Evolutionary conservation across 768 basidiomycete genomes (phyloP), one percentile per base, ranked within the genome.

Genomic region (Lactifluus piperatus): DNA sequence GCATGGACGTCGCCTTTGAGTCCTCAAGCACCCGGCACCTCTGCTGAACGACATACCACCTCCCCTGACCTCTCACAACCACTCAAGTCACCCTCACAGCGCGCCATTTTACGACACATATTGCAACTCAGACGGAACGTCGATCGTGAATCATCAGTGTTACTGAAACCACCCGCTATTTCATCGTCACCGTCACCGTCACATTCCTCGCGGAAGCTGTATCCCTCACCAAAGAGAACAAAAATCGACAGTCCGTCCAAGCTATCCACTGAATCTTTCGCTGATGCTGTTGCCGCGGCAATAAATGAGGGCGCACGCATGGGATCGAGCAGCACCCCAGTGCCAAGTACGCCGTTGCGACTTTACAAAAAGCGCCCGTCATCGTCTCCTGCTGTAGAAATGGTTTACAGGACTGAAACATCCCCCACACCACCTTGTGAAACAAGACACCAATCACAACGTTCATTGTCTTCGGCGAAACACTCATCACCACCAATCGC

Each of bases 261-360:
- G 22, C 49, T 13, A 56, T 8, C 43, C 24, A 11, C 44, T 32
- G 54, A 22, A 16, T 56, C 59, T 30, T 39, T 29, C 45, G 59
- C 59, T n/a, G 59, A 60, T 13, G 49, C 32, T 14, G 59, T 60
- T 13, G 59, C 59, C 3, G 54, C 54, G 24, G 59, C 54, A 30
- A 46, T 60, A 24, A 60, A 60, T 3, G 27, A 60, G n/a, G 37
- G 49, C 18, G 1, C 59, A 50, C 54, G 41, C 3, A 48, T 60
- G n/a, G 4, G 6, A 16, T 8, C 41, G 1, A 18, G 27, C 2
- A 45, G 14, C 5, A 20, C 48, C 0, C 22, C 54, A 14, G 6
- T 20, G 5, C 39, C 43, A 22, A 43, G 47, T 16, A 60, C 49
- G 43, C 54, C 54, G 20, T 51, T 60, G 47, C 58, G 58, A 22